Percentiles rank a stretch among this genome's conserved stretches.
Evolutionary conservation across 73 alveolate species (phyloP).

Genomic region (Tetrahymena elliotti): DNA sequence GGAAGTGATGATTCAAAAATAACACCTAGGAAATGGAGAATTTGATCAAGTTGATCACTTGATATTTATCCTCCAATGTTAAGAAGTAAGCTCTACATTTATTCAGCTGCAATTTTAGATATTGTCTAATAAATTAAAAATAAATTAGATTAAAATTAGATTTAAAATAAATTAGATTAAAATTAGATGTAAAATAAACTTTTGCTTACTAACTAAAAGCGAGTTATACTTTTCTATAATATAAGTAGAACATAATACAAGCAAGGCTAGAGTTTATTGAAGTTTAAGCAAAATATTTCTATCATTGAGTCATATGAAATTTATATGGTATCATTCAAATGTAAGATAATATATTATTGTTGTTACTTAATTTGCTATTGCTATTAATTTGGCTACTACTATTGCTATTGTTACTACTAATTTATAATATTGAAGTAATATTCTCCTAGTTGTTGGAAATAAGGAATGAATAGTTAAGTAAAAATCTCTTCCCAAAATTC

Average conservation of each 20-base stretch:
- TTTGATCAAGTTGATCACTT: neutral
- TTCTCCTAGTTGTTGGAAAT: neutral
- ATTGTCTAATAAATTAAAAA: neutral
- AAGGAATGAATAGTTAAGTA: neutral
- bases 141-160: neutral
- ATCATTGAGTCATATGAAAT: neutral
- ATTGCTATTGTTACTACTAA: neutral
- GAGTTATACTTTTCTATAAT: neutral
- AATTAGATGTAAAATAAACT: neutral
- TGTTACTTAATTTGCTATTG: too few species aligned
- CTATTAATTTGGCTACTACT: too few species aligned
- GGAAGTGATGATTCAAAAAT: neutral
- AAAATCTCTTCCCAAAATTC: neutral
- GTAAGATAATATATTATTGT: neutral
- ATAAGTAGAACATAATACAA: neutral
- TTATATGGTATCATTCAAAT: neutral
- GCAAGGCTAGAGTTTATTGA: neutral
- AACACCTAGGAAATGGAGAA: neutral
- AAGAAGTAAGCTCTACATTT: neutral
- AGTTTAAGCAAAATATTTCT: neutral
- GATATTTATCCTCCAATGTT: neutral
- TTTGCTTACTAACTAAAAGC: neutral
- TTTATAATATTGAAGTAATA: neutral
- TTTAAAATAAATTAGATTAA: neutral
- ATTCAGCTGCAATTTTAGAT: neutral